phyloP scores from a whole-genome alignment of 768 basidiomycete genomes.

The Suillus clintonianus region DNA sequence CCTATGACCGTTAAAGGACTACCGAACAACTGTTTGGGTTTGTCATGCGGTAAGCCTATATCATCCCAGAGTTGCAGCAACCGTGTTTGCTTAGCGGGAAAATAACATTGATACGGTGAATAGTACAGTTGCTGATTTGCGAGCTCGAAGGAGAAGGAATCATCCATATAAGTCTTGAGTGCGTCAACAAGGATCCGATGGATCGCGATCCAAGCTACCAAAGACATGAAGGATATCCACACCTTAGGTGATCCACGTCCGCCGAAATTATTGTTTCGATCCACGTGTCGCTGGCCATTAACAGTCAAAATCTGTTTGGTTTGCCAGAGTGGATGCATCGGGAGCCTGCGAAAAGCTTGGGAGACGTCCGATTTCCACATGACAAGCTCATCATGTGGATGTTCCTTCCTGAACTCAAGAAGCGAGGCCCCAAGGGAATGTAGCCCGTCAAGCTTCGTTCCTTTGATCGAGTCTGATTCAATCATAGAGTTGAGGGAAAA shows the following conservation, averaged over 20 bases:
- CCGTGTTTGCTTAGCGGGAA: slow-evolving; percentile 22
- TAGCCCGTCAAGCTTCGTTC: slow-evolving; percentile 36
- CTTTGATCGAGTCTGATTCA: slow-evolving; percentile 16
- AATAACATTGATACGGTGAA: slow-evolving; percentile 17
- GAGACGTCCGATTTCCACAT: slow-evolving; percentile 41
- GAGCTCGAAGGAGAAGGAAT: neutral
- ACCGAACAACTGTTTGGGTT: slow-evolving; percentile 30
- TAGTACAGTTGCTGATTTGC: slow-evolving; percentile 20
- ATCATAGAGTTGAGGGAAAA: slow-evolving; percentile 41
- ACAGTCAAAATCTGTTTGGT: slow-evolving; percentile 35
- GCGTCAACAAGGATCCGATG: slow-evolving; percentile 1
- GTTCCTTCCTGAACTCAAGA: rapidly evolving
- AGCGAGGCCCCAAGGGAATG: slow-evolving; percentile 28
- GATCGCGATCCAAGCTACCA: slow-evolving; percentile 32
- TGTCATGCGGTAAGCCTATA: slow-evolving; percentile 28
- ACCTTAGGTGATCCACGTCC: slow-evolving; percentile 17
- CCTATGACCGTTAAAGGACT: slow-evolving; percentile 27
- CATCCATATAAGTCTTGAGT: neutral
- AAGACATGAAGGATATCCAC: slow-evolving; percentile 19
- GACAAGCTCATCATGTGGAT: neutral
- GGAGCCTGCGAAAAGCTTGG: slow-evolving; percentile 37
- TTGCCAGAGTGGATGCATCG: slow-evolving; percentile 42
- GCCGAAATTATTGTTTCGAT: slow-evolving; percentile 27
- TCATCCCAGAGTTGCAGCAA: slow-evolving; percentile 33
- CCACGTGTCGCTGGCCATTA: slow-evolving; percentile 23